These are phyloP conservation scores for Leucosporidium creatinivorum DNA, from an alignment of 768 basidiomycete species.

Conservation along the genomic window DNA sequence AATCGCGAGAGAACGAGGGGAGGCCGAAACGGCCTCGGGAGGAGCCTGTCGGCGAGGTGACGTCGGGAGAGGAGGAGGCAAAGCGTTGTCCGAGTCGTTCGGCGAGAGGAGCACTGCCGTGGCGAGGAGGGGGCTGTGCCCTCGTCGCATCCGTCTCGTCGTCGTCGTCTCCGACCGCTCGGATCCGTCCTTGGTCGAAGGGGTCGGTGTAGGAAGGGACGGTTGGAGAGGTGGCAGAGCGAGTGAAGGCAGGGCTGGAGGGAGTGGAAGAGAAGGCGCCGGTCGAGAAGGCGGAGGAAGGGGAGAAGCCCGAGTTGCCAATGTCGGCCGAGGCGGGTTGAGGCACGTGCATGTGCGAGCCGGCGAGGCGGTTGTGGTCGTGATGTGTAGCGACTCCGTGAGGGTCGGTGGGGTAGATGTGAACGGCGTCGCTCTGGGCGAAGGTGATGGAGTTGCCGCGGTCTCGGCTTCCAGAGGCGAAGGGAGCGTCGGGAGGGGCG, in stretches of 20 bases:
- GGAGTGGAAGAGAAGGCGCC: too few species aligned
- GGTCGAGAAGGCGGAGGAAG: not conserved
- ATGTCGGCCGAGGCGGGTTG: conserved; percentile 8
- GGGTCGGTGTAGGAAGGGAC: not conserved
- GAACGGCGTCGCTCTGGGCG: not conserved
- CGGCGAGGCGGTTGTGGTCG: conserved; percentile 11
- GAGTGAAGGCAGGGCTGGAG: too few species aligned
- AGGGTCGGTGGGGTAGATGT: not conserved
- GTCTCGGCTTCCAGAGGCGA: conserved; percentile 1
- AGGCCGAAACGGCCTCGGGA: too few species aligned
- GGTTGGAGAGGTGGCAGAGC: not conserved
- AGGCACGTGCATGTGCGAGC: conserved; percentile 15
- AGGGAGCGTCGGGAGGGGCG: not conserved
- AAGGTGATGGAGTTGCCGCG: not conserved
- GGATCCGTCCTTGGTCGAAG: not conserved
- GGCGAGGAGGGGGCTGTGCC: too few species aligned
- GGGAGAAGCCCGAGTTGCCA: not conserved
- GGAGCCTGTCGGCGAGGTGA: too few species aligned
- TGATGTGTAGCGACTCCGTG: conserved; percentile 2
- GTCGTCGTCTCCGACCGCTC: too few species aligned
- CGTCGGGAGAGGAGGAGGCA: too few species aligned
- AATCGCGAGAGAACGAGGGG: too few species aligned
- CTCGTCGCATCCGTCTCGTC: too few species aligned
- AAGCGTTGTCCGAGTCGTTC: too few species aligned
- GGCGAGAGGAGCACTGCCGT: too few species aligned